Evolutionary conservation across 306 rosid species (phyloP).

Genomic region (Castanopsis chinensis): DNA sequence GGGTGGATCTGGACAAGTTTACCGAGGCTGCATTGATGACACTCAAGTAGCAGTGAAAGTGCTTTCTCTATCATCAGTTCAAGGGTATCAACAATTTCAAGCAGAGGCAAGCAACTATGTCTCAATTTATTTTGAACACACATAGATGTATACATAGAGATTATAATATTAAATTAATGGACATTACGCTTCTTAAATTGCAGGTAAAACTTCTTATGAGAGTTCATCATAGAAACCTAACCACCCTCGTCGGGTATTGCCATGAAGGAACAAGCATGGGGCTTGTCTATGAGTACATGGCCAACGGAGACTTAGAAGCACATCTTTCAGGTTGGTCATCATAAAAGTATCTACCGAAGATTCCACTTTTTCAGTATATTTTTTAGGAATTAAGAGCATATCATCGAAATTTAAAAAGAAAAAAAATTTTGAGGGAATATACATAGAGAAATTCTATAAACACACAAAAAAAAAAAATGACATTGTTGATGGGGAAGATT

Average conservation of each 20-base stretch:
- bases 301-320: slow-evolving; percentile 38
- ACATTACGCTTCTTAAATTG: background rate
- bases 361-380: background rate
- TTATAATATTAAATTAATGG: background rate
- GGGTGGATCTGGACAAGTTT: slow-evolving; percentile 57
- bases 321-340: slow-evolving; percentile 29
- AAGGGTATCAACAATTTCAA: slow-evolving; percentile 46
- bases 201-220: slow-evolving; percentile 31
- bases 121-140: background rate
- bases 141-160: too few species aligned
- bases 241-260: slow-evolving; percentile 38
- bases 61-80: slow-evolving; percentile 42
- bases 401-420: too few species aligned
- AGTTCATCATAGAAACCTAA: slow-evolving; percentile 38
- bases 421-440: too few species aligned
- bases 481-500: too few species aligned
- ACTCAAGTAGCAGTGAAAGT: slow-evolving; percentile 62
- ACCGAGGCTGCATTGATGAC: slow-evolving; percentile 35
- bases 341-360: background rate
- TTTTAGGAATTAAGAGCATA: too few species aligned
- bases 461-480: too few species aligned
- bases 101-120: slow-evolving; percentile 44
- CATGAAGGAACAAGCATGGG: slow-evolving; percentile 24
- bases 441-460: too few species aligned
- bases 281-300: slow-evolving; percentile 39